These are phyloP conservation scores for Cyclotella sp. DNA, from an alignment of 108 stramenopile species.

Conservation along the genomic window DNA sequence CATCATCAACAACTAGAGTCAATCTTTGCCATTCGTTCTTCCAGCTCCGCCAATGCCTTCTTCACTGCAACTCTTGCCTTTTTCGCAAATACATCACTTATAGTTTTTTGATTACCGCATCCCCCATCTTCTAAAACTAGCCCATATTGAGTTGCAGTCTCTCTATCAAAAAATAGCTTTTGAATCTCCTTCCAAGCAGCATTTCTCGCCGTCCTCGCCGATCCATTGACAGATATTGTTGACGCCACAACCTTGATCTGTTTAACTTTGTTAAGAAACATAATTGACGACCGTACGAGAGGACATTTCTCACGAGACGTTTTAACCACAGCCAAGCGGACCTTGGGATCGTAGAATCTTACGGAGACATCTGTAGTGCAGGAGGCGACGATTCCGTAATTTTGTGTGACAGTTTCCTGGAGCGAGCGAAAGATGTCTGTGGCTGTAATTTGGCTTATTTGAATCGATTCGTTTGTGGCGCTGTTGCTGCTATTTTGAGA, in stretches of 20 bases:
- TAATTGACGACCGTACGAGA: constrained; percentile 55
- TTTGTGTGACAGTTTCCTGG: constrained; percentile 34
- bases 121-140: not conserved
- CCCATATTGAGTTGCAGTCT: constrained; percentile 19
- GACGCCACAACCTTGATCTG: constrained; percentile 57
- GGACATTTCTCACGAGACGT: constrained; percentile 58
- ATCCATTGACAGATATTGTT: constrained; percentile 63
- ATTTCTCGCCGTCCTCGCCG: constrained; percentile 70
- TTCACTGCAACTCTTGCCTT: not conserved
- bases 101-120: not conserved
- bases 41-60: not conserved
- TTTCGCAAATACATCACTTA: not conserved
- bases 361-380: constrained; percentile 45
- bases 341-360: constrained; percentile 59
- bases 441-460: constrained; percentile 30
- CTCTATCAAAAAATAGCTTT: constrained; percentile 33
- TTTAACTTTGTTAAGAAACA: constrained; percentile 49
- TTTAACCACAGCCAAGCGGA: constrained; percentile 59
- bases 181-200: constrained; percentile 50
- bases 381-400: constrained; percentile 34
- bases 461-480: not conserved
- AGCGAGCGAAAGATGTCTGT: constrained; percentile 43
- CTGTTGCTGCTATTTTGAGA: constrained; percentile 7
- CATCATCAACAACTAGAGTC: not conserved
- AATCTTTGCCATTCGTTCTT: not conserved